Evolutionary conservation across 441 rosid genomes (phyloP).

Genomic region (Theobroma grandiflorum): DNA sequence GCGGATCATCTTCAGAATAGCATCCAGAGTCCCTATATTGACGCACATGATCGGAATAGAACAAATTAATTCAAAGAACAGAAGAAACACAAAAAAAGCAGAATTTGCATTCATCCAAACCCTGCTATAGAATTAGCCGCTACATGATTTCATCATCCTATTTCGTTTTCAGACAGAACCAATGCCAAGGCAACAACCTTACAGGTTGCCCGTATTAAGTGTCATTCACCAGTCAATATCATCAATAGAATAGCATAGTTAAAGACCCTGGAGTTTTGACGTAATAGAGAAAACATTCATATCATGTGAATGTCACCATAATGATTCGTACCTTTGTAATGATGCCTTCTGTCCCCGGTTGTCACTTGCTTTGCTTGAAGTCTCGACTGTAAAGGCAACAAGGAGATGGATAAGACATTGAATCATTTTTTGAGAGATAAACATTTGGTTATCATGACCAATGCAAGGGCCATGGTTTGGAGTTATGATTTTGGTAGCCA

Average conservation of each 20-base stretch:
- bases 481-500: background rate
- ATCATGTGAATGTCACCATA: background rate
- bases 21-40: conserved; percentile 78
- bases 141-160: background rate
- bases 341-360: conserved; percentile 77
- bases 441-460: background rate
- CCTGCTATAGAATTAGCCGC: background rate
- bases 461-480: background rate
- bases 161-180: background rate
- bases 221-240: background rate
- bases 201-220: background rate
- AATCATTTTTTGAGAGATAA: background rate
- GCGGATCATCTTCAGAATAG: conserved; percentile 83
- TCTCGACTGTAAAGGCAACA: conserved; percentile 60
- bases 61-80: background rate
- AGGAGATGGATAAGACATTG: conserved; percentile 3
- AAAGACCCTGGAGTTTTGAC: background rate
- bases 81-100: background rate
- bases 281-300: background rate
- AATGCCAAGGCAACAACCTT: background rate
- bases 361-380: conserved; percentile 90
- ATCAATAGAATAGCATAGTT: background rate
- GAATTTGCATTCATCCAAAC: background rate
- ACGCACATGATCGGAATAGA: background rate
- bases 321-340: conserved; percentile 66